phyloP scores from a whole-genome alignment of 164 flowering plant genomes.

The Liriodendron chinense region DNA sequence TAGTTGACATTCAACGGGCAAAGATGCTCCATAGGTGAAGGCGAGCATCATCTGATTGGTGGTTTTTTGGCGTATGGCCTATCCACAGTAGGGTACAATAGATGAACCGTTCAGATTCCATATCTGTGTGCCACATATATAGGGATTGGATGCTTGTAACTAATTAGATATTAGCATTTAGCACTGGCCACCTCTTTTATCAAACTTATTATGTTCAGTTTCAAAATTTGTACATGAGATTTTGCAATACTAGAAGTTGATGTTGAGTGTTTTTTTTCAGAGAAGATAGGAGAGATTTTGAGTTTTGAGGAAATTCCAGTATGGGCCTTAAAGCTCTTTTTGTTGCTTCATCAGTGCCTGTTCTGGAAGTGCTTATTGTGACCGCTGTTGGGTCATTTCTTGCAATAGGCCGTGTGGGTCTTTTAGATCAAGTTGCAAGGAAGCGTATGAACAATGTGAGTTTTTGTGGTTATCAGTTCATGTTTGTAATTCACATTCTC shows the following conservation, averaged over 20 bases:
- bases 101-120: too few species aligned
- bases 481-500: neutral
- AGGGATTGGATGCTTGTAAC: too few species aligned
- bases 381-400: constrained; percentile 53
- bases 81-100: too few species aligned
- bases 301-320: neutral
- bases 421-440: constrained; percentile 46
- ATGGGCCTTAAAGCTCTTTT: constrained; percentile 47
- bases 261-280: neutral
- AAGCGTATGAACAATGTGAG: constrained; percentile 49
- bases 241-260: neutral
- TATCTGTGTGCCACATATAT: too few species aligned
- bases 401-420: constrained; percentile 33
- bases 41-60: too few species aligned
- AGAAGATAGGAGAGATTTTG: neutral
- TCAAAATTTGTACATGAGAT: neutral
- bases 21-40: too few species aligned
- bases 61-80: too few species aligned
- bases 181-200: too few species aligned
- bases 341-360: constrained; percentile 40
- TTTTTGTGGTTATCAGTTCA: neutral
- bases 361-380: constrained; percentile 44
- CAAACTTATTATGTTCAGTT: too few species aligned
- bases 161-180: too few species aligned
- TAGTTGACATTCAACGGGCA: too few species aligned